Conservation (phyloP, 192 early-diverging fungal genomes). For the Thoreauomyces humboldtii region DNA sequence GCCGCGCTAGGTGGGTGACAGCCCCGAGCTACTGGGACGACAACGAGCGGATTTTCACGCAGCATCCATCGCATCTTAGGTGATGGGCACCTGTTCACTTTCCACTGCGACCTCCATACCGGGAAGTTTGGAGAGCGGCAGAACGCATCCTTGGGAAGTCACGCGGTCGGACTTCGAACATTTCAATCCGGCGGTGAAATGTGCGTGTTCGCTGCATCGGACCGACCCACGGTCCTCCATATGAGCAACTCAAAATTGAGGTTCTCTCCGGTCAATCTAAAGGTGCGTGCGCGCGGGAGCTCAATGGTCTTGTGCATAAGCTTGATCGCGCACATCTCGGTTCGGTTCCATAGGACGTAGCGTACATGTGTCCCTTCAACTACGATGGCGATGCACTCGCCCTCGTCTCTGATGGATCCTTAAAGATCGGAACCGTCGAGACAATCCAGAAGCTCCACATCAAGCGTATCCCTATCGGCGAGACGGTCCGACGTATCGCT, state of each 20-base stretch:
- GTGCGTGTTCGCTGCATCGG: conserved; percentile 78
- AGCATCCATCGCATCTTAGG: too few species aligned
- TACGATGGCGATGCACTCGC: conserved; percentile 58
- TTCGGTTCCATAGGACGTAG: conserved; percentile 48
- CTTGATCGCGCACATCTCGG: not conserved
- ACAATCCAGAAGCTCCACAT: conserved; percentile 84
- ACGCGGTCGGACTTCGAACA: conserved; percentile 63
- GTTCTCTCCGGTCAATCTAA: conserved; percentile 82
- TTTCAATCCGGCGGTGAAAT: conserved; percentile 36
- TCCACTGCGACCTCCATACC: conserved; percentile 45
- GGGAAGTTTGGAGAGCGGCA: conserved; percentile 49
- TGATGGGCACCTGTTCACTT: conserved; percentile 82
- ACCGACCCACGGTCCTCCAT: conserved; percentile 79
- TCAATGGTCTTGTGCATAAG: not conserved
- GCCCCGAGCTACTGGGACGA: not conserved
- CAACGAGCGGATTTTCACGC: not conserved
- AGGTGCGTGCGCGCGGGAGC: conserved; percentile 48
- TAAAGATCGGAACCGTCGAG: conserved; percentile 77
- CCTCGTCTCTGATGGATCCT: conserved; percentile 55
- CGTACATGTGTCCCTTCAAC: conserved; percentile 64
- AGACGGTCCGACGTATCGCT: conserved; percentile 69
- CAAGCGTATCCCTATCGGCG: conserved; percentile 60
- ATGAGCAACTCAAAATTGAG: conserved; percentile 62
- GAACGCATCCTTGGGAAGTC: conserved; percentile 71
- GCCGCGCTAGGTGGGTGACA: conserved; percentile 64